Conservation (phyloP, 208 protist species). For the Leishmania tropica region DNA sequence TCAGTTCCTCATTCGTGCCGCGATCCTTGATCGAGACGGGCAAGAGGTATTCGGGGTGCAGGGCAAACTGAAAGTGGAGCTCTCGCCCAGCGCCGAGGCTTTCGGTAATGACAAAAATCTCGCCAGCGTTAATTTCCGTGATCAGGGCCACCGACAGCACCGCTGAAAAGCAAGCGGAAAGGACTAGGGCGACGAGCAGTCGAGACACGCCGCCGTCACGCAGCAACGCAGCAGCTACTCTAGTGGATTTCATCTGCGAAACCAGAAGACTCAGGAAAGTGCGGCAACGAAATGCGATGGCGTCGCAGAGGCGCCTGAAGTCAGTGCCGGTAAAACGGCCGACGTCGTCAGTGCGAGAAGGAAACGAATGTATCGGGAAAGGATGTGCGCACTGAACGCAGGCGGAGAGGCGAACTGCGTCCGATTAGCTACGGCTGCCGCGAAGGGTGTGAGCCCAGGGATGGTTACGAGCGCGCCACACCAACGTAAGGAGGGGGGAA, state of each 20-base stretch:
- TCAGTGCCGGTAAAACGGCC: background rate
- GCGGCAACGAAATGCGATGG: background rate
- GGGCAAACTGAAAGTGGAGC: conserved; percentile 58
- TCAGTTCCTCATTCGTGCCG: conserved; percentile 18
- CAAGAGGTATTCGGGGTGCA: conserved; percentile 33
- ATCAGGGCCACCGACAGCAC: conserved; percentile 22
- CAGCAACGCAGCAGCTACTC: background rate
- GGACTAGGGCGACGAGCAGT: conserved; percentile 1
- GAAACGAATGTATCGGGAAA: background rate
- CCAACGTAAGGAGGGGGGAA: background rate
- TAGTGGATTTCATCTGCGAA: background rate
- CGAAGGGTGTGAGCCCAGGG: background rate
- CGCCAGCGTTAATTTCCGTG: conserved; percentile 28
- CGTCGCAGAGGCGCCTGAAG: background rate
- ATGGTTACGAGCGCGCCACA: background rate
- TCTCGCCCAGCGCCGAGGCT: conserved; percentile 25
- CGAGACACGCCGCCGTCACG: background rate
- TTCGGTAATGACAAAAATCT: conserved; percentile 45
- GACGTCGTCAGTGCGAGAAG: background rate
- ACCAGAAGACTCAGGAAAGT: background rate
- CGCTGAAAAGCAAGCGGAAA: background rate
- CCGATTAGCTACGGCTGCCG: background rate
- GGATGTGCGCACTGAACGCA: background rate
- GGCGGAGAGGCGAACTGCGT: background rate
- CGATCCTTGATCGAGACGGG: conserved; percentile 30